A percentile compares a stretch with the other conserved stretches of the same genome.
Evolutionary conservation across 2,329 filamentous ascomycete genomes (phyloP).

Genomic region (Tolypocladium nubicola): DNA sequence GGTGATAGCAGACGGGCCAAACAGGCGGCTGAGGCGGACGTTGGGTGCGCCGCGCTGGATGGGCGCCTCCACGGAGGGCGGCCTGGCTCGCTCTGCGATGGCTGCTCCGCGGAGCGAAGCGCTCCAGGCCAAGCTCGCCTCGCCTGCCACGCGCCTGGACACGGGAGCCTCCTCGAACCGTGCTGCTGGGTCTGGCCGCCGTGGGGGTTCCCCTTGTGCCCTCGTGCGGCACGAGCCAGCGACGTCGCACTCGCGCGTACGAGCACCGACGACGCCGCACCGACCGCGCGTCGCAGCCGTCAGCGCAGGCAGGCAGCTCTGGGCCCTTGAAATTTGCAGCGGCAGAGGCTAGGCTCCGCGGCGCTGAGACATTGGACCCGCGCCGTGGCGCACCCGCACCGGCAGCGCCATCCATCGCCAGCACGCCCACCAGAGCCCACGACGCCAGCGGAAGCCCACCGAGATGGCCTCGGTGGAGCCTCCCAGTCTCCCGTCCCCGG

Average conservation of each 20-base stretch:
- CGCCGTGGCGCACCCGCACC: neutral
- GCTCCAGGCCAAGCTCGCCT: neutral
- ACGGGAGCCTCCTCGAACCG: neutral
- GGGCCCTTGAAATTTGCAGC: too few species aligned
- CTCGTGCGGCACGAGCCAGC: neutral
- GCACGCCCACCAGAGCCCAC: neutral
- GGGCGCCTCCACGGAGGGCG: slow-evolving; percentile 1
- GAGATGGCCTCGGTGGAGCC: neutral
- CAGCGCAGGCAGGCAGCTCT: neutral
- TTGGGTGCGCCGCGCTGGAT: too few species aligned
- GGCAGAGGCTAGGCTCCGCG: too few species aligned
- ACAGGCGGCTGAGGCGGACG: too few species aligned
- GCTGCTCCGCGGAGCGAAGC: neutral
- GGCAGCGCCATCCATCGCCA: neutral
- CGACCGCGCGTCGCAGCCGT: neutral
- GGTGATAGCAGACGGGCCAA: slow-evolving; percentile 1
- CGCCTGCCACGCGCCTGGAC: neutral
- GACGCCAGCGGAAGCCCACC: neutral
- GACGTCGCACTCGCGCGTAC: neutral
- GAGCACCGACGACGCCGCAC: neutral
- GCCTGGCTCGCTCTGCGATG: neutral
- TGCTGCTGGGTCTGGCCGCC: neutral
- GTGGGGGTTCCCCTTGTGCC: neutral
- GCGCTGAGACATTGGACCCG: neutral
- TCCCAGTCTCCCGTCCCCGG: neutral